Percentiles rank a stretch among this genome's conserved stretches.
These are phyloP conservation scores for Spongiforma sp. DNA, from an alignment of 1,284 basidiomycete species.

Conservation along the genomic window DNA sequence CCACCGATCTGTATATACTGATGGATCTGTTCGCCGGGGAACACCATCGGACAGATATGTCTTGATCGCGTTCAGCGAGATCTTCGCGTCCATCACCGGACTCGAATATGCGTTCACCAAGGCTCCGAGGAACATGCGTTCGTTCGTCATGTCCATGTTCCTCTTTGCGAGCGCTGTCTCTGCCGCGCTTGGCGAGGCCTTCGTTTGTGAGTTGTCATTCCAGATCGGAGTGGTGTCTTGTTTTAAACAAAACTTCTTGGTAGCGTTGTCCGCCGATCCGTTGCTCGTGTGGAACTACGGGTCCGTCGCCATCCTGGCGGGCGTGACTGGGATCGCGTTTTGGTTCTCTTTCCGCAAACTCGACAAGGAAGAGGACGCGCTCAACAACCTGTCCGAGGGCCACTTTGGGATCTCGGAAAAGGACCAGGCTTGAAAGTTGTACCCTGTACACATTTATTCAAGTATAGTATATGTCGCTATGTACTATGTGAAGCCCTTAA, in stretches of 20 bases:
- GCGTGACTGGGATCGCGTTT: constrained; percentile 52
- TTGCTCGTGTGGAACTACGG: constrained; percentile 61
- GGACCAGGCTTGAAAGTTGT: neutral
- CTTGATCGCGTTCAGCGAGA: constrained; percentile 75
- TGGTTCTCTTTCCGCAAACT: constrained; percentile 65
- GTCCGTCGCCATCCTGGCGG: constrained; percentile 48
- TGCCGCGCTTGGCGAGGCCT: constrained; percentile 72
- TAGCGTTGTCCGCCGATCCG: constrained; percentile 56
- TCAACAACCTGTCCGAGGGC: constrained; percentile 56
- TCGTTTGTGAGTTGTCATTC: constrained; percentile 57
- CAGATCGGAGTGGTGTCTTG: too few species aligned
- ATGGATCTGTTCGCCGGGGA: too few species aligned
- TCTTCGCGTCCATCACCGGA: constrained; percentile 86
- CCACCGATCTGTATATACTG: neutral
- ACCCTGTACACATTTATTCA: too few species aligned
- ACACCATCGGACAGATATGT: constrained; percentile 50
- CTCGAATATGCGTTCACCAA: constrained; percentile 93
- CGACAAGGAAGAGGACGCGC: constrained; percentile 65
- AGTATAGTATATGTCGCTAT: too few species aligned
- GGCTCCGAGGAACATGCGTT: constrained; percentile 82
- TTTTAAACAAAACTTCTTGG: neutral
- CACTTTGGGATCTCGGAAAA: constrained; percentile 33
- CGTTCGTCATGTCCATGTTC: constrained; percentile 76
- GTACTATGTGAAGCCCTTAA: too few species aligned
- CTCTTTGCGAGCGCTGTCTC: constrained; percentile 73